phyloP scores from a whole-genome alignment of 768 basidiomycete species.

The Termitomyces sp. region DNA sequence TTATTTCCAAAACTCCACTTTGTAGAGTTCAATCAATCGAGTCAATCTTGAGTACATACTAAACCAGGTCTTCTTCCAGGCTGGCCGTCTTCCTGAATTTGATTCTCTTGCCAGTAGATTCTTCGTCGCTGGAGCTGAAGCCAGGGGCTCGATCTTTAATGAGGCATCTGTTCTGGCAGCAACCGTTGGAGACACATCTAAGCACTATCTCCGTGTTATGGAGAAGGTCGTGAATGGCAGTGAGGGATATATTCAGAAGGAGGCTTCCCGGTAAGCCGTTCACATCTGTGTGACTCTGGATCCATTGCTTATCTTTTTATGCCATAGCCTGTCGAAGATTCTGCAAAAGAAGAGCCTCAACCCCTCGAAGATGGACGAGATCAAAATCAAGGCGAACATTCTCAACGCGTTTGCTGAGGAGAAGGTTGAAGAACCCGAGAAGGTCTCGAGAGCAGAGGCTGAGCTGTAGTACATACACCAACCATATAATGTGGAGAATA shows the following conservation, averaged over 20 bases:
- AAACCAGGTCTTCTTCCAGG: slow-evolving; percentile 35
- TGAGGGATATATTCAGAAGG: slow-evolving; percentile 80
- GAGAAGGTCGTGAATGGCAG: slow-evolving; percentile 72
- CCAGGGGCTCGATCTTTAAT: slow-evolving; percentile 56
- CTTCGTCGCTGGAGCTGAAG: slow-evolving; percentile 51
- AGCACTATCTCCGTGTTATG: slow-evolving; percentile 89
- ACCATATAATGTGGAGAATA: too few species aligned
- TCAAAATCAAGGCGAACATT: slow-evolving; percentile 89
- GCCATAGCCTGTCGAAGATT: slow-evolving; percentile 63
- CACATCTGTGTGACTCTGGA: slow-evolving; percentile 10
- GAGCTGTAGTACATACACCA: slow-evolving; percentile 51
- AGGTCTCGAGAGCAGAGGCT: slow-evolving; percentile 30
- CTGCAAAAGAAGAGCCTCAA: slow-evolving; percentile 75
- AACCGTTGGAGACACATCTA: slow-evolving; percentile 45
- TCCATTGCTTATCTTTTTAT: slow-evolving; percentile 12
- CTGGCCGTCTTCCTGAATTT: slow-evolving; percentile 74
- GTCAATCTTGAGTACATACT: neutral
- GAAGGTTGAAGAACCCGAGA: slow-evolving; percentile 29
- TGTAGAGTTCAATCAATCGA: neutral
- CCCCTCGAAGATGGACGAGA: slow-evolving; percentile 82
- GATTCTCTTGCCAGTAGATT: slow-evolving; percentile 77
- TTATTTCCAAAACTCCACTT: neutral
- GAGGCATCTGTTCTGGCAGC: slow-evolving; percentile 56
- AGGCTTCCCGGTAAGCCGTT: slow-evolving; percentile 63
- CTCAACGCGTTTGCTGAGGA: slow-evolving; percentile 55